Conservation (phyloP, 768 basidiomycete genomes). For the Pleurotus eryngii region DNA sequence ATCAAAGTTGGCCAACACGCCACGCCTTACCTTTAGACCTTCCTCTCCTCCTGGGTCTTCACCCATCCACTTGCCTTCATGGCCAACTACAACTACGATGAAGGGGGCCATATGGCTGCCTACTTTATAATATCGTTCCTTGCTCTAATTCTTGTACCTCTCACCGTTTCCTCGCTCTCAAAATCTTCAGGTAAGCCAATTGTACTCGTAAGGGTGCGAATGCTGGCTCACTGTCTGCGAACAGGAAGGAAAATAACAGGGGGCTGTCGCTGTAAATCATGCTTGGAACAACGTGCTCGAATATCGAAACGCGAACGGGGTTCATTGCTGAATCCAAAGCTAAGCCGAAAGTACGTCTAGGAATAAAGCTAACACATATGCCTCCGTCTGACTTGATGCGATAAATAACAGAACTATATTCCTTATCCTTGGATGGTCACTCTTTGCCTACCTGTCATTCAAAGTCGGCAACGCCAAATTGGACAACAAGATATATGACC, state of each 20-base stretch:
- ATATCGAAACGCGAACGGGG: conserved; percentile 40
- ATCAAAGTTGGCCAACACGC: background rate
- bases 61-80: conserved; percentile 32
- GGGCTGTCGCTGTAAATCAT: conserved; percentile 63
- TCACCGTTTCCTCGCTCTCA: conserved; percentile 54
- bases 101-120: conserved; percentile 79
- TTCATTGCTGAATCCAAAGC: conserved; percentile 43
- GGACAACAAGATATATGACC: conserved; percentile 81
- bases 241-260: conserved; percentile 31
- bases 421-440: conserved; percentile 69
- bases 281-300: conserved; percentile 49
- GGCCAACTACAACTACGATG: conserved; percentile 86
- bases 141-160: conserved; percentile 75
- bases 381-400: conserved; percentile 4
- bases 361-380: background rate
- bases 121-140: conserved; percentile 93
- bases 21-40: conserved; percentile 2
- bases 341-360: conserved; percentile 48
- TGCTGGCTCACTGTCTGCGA: conserved; percentile 11
- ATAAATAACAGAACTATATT: conserved; percentile 48
- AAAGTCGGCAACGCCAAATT: conserved; percentile 53
- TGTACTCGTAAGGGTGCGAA: conserved; percentile 19
- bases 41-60: background rate
- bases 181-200: conserved; percentile 32
- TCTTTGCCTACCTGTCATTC: conserved; percentile 67